Evolutionary conservation across 169 alveolate genomes (phyloP).

Genomic region (Babesia sp.): DNA sequence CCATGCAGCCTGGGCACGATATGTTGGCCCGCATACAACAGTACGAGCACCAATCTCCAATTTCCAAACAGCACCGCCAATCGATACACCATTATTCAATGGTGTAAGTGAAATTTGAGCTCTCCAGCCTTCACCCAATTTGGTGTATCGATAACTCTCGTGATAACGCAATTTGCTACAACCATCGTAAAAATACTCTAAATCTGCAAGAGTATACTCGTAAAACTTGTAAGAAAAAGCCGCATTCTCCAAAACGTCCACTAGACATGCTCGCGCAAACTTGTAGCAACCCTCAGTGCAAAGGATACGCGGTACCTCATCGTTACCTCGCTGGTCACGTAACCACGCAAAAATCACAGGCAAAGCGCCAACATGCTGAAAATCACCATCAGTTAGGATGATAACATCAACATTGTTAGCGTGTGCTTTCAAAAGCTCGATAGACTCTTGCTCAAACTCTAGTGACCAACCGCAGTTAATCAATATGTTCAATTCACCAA

Average conservation of each 20-base stretch:
- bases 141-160: conserved; percentile 30
- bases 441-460: conserved; percentile 37
- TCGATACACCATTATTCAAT: conserved; percentile 56
- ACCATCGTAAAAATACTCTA: conserved; percentile 28
- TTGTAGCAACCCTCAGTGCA: conserved; percentile 65
- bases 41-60: conserved; percentile 40
- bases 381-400: conserved; percentile 61
- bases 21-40: conserved; percentile 34
- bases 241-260: conserved; percentile 60
- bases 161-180: conserved; percentile 40
- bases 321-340: conserved; percentile 7
- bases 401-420: conserved; percentile 43
- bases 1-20: conserved; percentile 32
- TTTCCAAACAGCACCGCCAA: conserved; percentile 61
- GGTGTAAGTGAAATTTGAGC: conserved; percentile 26
- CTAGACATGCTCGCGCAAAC: conserved; percentile 53
- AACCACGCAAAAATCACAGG: conserved; percentile 37
- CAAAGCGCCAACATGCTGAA: conserved; percentile 51
- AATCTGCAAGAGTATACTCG: conserved; percentile 24
- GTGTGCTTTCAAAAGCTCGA: conserved; percentile 26
- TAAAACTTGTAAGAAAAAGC: conserved; percentile 47
- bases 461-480: conserved; percentile 67
- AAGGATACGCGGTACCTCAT: conserved; percentile 27
- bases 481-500: conserved; percentile 20
- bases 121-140: conserved; percentile 1